Conservation (phyloP, 495 filamentous ascomycete species). For the Tuber indicum region DNA sequence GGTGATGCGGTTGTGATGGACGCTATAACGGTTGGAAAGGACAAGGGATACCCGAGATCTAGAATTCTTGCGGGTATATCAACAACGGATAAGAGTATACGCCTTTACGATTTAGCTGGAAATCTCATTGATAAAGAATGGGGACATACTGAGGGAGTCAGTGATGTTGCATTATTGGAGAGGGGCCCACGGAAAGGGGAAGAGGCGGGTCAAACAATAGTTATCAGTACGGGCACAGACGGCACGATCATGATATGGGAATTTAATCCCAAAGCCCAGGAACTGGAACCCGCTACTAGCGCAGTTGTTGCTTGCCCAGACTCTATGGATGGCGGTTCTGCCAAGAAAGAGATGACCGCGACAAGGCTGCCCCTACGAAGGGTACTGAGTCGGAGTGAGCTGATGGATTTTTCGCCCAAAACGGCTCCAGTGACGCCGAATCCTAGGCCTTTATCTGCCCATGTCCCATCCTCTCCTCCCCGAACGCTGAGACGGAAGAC, state of each 20-base stretch:
- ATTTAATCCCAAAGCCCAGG: conserved; percentile 39
- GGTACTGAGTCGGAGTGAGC: conserved; percentile 67
- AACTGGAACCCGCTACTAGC: conserved; percentile 38
- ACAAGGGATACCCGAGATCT: conserved; percentile 42
- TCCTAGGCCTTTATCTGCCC: conserved; percentile 48
- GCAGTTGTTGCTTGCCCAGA: conserved; percentile 6
- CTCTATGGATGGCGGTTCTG: conserved; percentile 42
- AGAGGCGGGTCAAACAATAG: conserved; percentile 46
- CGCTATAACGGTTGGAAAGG: conserved; percentile 57
- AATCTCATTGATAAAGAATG: conserved; percentile 76
- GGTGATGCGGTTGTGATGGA: conserved; percentile 78
- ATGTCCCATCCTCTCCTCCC: conserved; percentile 57
- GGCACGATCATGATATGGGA: conserved; percentile 83
- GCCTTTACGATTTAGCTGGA: conserved; percentile 75
- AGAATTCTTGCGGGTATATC: conserved; percentile 73
- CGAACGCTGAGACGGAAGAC: conserved; percentile 52
- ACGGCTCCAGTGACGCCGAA: conserved; percentile 46
- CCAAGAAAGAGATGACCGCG: conserved; percentile 48
- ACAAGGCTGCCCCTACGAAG: conserved; percentile 61
- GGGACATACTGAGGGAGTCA: conserved; percentile 89
- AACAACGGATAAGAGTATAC: conserved; percentile 87
- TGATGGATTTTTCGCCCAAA: conserved; percentile 58
- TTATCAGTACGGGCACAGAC: conserved; percentile 74
- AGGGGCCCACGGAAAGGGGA: conserved; percentile 42
- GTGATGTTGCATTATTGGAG: conserved; percentile 69